Percentiles rank a stretch among this genome's conserved stretches.
phyloP scores from a whole-genome alignment of 2,329 filamentous ascomycete genomes.

The Fusarium papillatum region DNA sequence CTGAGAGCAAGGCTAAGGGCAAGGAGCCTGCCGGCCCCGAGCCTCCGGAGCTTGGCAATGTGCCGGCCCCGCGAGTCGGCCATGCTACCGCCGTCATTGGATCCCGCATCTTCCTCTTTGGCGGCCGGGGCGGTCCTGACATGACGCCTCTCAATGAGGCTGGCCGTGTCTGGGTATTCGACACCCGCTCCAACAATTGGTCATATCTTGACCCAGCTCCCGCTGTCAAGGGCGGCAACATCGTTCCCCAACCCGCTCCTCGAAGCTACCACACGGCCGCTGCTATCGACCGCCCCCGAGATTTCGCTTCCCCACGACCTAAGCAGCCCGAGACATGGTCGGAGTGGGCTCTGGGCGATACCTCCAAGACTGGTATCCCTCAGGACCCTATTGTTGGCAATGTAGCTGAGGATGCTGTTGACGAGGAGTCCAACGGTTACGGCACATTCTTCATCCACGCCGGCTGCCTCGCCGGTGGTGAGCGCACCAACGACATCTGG shows the following conservation, averaged over 20 bases:
- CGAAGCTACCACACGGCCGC: constrained; percentile 80
- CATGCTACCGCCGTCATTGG: constrained; percentile 78
- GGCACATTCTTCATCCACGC: constrained; percentile 83
- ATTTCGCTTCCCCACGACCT: constrained; percentile 56
- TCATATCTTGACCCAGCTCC: constrained; percentile 70
- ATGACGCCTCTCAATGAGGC: constrained; percentile 81
- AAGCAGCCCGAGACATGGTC: constrained; percentile 62
- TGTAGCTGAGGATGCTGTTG: constrained; percentile 69
- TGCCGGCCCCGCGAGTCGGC: constrained; percentile 79
- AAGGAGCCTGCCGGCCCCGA: constrained; percentile 51
- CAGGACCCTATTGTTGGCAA: constrained; percentile 70
- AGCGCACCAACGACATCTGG: constrained; percentile 80
- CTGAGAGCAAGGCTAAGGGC: constrained; percentile 53
- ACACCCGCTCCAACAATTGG: constrained; percentile 76
- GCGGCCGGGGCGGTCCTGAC: constrained; percentile 78
- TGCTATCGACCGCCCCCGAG: constrained; percentile 68
- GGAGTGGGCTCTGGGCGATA: constrained; percentile 69
- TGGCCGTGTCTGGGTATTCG: constrained; percentile 83
- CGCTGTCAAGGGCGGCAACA: constrained; percentile 56
- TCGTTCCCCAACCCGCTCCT: constrained; percentile 66
- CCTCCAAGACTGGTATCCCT: constrained; percentile 67
- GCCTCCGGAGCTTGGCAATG: constrained; percentile 51
- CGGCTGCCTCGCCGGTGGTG: constrained; percentile 75
- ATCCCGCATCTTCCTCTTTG: constrained; percentile 83
- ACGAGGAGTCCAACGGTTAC: constrained; percentile 72